A percentile compares a stretch with the other conserved stretches of the same genome.
These are phyloP conservation scores for Alternaria sp. DNA, from an alignment of 2,329 filamentous ascomycete species.

Conservation along the genomic window DNA sequence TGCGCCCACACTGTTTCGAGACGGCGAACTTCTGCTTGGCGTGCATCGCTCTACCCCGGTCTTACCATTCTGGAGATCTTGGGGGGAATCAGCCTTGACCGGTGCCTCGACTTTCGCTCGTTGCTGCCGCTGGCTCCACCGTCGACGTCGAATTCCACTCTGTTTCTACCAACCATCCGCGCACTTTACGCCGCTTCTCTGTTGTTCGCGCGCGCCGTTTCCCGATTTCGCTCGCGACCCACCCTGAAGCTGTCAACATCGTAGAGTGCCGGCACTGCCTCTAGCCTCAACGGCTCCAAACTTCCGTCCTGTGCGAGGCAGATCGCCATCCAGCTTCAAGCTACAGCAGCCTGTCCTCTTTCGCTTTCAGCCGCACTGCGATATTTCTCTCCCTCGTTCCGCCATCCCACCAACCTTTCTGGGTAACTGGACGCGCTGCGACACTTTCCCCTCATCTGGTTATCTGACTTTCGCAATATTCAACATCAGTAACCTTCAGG, in stretches of 20 bases:
- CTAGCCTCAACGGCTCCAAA: slow-evolving; percentile 35
- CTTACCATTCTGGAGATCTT: slow-evolving; percentile 30
- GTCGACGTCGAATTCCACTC: slow-evolving; percentile 29
- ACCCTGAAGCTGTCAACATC: slow-evolving; percentile 33
- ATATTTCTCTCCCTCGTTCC: slow-evolving; percentile 28
- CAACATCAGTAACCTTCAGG: slow-evolving; percentile 29
- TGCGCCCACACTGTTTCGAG: slow-evolving; percentile 24
- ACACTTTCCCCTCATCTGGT: slow-evolving; percentile 17
- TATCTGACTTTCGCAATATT: slow-evolving; percentile 25
- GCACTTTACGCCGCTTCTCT: slow-evolving; percentile 21
- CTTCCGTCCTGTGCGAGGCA: slow-evolving; percentile 41
- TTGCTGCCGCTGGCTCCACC: slow-evolving; percentile 40
- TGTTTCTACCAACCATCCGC: slow-evolving; percentile 31
- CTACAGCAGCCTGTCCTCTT: slow-evolving; percentile 36
- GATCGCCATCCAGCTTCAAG: slow-evolving; percentile 36
- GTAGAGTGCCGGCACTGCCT: slow-evolving; percentile 42
- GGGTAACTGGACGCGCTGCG: slow-evolving; percentile 22
- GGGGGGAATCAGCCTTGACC: slow-evolving; percentile 47
- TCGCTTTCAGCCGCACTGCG: slow-evolving; percentile 29
- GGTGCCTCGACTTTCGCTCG: slow-evolving; percentile 36
- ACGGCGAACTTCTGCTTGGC: slow-evolving; percentile 34
- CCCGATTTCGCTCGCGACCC: slow-evolving; percentile 27
- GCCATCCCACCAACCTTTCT: slow-evolving; percentile 20
- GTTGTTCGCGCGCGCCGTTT: slow-evolving; percentile 32
- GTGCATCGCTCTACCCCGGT: slow-evolving; percentile 32